Evolutionary conservation across 768 basidiomycete genomes (phyloP), one percentile per base, ranked within the genome.

Genomic region (Scleroderma citrinum): DNA sequence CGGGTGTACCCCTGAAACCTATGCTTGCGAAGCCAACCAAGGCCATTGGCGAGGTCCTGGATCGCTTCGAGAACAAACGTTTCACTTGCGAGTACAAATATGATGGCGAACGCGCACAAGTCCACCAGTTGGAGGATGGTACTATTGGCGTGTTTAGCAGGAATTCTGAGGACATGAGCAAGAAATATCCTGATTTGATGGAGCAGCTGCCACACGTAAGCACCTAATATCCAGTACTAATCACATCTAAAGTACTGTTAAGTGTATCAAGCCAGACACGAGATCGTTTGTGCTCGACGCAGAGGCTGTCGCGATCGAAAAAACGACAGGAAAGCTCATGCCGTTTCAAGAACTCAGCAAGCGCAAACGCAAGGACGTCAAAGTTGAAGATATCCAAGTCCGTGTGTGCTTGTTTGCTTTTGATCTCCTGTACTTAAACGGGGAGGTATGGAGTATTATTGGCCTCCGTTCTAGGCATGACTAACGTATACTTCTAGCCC

Each of bases 1-100:
- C 96, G 13, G 95, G 95, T 52, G 85, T 98, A 31, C 96, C 96
- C 1, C 74, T 99, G 31, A 99, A 99, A 60, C 96, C 96, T 13
- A 99, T 99, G 96, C 75, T 99, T 45, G 96, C 96, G 14, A 99
- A 98, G 68, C 96, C 96, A 8, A 98, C 95, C 0, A 99, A 99
- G 68, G 96, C 96, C 3, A 98, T 99, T 56, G 85, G 91, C 13
- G 95, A 98, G 69, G 95, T 99, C 17, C 77, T 99, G 19, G 95
- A 99, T 69, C 76, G 93, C 49, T 99, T 98, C 61, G 96, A 99
- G 67, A 84, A 83, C 61, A 94, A 93, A 68, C 80, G 77, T 47
- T 98, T 99, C 64, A 97, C 96, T 8, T 98, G 94, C 69, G 96
- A 99, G 71, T 99, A 99, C 70, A 99, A 99, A 68, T 99, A 99